Conservation (phyloP, 2,329 filamentous ascomycete species). For the Byssochlamys sp. region DNA sequence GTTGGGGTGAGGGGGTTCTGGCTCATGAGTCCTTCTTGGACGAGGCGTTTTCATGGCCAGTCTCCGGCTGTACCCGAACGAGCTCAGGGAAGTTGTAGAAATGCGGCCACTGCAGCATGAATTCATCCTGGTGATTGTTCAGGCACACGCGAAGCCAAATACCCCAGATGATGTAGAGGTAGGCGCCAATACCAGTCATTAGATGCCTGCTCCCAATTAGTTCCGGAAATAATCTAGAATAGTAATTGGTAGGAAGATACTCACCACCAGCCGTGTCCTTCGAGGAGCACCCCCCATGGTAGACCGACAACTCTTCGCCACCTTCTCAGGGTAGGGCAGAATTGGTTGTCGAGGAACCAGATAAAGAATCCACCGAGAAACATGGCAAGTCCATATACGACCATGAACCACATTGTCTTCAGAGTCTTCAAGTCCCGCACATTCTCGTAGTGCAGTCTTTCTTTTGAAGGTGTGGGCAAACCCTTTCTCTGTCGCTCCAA, state of each 20-base stretch:
- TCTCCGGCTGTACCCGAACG: conserved; percentile 22
- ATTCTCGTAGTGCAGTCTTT: conserved; percentile 42
- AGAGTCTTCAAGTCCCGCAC: conserved; percentile 49
- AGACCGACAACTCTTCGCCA: conserved; percentile 62
- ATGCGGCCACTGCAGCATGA: conserved; percentile 59
- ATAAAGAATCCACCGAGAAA: conserved; percentile 68
- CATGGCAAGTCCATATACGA: conserved; percentile 55
- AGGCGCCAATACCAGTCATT: conserved; percentile 72
- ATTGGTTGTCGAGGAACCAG: conserved; percentile 72
- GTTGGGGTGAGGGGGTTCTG: neutral
- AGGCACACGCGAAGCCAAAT: conserved; percentile 71
- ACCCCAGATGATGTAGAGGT: conserved; percentile 76
- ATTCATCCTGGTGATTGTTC: conserved; percentile 63
- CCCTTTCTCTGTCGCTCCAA: conserved; percentile 26
- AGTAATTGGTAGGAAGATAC: conserved; percentile 15
- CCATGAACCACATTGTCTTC: conserved; percentile 66
- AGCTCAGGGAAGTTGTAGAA: conserved; percentile 50
- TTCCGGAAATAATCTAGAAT: neutral
- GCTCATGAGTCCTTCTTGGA: conserved; percentile 21
- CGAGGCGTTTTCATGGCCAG: conserved; percentile 12
- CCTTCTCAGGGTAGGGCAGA: conserved; percentile 54
- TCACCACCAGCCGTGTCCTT: conserved; percentile 65
- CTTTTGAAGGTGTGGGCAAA: conserved; percentile 32
- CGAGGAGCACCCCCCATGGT: conserved; percentile 69
- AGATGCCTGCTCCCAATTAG: conserved; percentile 50